phyloP scores from a whole-genome alignment of 805 yeast genomes.

The Wickerhamiella sorbophila region DNA sequence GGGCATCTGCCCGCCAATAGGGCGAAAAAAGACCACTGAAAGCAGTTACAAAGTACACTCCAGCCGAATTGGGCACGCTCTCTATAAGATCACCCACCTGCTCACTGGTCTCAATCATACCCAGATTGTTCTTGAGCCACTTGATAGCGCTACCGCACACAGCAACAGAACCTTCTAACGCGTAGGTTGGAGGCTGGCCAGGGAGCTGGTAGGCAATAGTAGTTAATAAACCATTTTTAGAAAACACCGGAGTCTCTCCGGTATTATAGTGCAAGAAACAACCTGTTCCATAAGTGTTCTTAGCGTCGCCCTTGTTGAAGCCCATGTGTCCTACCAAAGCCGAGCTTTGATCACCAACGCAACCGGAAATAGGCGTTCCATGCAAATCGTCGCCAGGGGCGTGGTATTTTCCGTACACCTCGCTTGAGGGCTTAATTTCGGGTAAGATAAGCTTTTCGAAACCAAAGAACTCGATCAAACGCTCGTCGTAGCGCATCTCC shows the following conservation, averaged over 20 bases:
- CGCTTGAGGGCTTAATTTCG: slow-evolving; percentile 62
- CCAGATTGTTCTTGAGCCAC: slow-evolving; percentile 86
- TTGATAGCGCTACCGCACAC: slow-evolving; percentile 91
- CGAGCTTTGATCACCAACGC: slow-evolving; percentile 89
- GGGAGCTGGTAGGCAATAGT: slow-evolving; percentile 90
- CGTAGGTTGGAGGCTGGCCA: slow-evolving; percentile 57
- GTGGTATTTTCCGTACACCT: slow-evolving; percentile 57
- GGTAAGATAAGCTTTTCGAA: slow-evolving; percentile 65
- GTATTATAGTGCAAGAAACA: slow-evolving; percentile 82
- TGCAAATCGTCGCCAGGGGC: slow-evolving; percentile 42
- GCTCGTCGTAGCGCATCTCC: slow-evolving; percentile 60
- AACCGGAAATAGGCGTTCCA: slow-evolving; percentile 69
- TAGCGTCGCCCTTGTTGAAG: slow-evolving; percentile 68
- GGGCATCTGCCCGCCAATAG: slow-evolving; percentile 84
- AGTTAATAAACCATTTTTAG: slow-evolving; percentile 71
- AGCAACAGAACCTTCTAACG: slow-evolving; percentile 89
- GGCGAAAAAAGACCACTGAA: slow-evolving; percentile 92
- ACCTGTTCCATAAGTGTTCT: slow-evolving; percentile 95
- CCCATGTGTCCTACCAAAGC: slow-evolving; percentile 90
- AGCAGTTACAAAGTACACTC: slow-evolving; percentile 90
- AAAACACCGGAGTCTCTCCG: slow-evolving; percentile 55
- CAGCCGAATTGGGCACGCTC: slow-evolving; percentile 68
- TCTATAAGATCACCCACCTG: slow-evolving; percentile 87
- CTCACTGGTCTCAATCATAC: slow-evolving; percentile 62
- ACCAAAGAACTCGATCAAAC: slow-evolving; percentile 63